phyloP scores from a whole-genome alignment of 768 basidiomycete genomes.

The Imleria badia region DNA sequence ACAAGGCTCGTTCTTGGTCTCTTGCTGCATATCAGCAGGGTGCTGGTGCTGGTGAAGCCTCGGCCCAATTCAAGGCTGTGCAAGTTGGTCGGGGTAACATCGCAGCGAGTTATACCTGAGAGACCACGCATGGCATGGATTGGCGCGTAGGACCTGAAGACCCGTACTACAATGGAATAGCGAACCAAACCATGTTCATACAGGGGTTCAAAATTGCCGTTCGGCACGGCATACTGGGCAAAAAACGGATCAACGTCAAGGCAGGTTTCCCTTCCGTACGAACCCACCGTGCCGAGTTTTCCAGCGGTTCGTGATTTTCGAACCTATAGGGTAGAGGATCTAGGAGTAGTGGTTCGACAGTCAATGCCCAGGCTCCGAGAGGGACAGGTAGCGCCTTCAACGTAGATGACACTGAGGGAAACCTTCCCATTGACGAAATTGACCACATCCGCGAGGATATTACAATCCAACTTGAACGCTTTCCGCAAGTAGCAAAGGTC shows the following conservation, averaged over 20 bases:
- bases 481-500: slow-evolving; percentile 6
- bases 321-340: not conserved
- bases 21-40: slow-evolving; percentile 18
- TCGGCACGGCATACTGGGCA: not conserved
- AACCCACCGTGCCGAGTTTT: not conserved
- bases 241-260: slow-evolving; percentile 1
- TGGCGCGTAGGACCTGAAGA: slow-evolving; percentile 5
- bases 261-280: not conserved
- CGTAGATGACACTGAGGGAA: not conserved
- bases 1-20: slow-evolving; percentile 26
- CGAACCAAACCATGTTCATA: slow-evolving; percentile 25
- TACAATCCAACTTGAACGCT: not conserved
- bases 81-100: slow-evolving; percentile 13
- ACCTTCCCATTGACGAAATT: not conserved
- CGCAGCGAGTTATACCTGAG: slow-evolving; percentile 12
- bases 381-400: not conserved
- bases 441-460: not conserved
- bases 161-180: not conserved
- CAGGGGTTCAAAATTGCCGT: slow-evolving; percentile 18
- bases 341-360: not conserved
- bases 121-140: slow-evolving; percentile 9
- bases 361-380: not conserved
- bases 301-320: not conserved
- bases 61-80: slow-evolving; percentile 12
- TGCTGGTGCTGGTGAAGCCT: not conserved